Percentiles rank a stretch among this genome's conserved stretches.
Conservation (phyloP, 306 rosid species). For the Alnus rubra region DNA sequence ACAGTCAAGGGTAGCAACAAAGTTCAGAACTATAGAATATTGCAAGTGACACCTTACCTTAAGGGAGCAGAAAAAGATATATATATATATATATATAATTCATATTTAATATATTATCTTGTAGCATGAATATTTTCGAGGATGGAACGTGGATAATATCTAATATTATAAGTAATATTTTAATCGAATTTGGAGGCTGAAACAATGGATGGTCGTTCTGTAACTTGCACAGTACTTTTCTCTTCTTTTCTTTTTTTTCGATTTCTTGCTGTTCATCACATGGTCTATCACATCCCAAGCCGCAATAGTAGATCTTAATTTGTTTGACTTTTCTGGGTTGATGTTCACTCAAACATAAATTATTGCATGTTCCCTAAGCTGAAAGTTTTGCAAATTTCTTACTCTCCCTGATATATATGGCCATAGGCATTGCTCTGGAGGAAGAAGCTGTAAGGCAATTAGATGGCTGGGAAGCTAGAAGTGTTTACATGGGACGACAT, state of each 20-base stretch:
- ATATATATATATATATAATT: no score
- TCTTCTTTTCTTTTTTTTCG: background rate
- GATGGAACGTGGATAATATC: background rate
- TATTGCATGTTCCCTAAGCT: background rate
- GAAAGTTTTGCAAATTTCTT: background rate
- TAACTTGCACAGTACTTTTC: background rate
- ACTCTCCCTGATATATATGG: background rate
- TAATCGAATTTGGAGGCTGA: background rate
- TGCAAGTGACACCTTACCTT: background rate
- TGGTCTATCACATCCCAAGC: constrained; percentile 10
- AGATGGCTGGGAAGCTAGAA: constrained; percentile 35
- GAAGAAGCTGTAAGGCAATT: constrained; percentile 9
- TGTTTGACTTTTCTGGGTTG: background rate
- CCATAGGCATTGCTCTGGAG: background rate
- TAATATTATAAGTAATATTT: background rate
- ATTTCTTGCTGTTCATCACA: background rate
- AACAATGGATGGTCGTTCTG: background rate
- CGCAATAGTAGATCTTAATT: background rate
- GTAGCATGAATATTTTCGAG: background rate
- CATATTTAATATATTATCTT: background rate
- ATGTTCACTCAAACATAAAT: background rate
- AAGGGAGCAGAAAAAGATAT: background rate
- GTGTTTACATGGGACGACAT: constrained; percentile 45
- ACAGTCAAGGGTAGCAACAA: background rate
- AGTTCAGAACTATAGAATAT: background rate